These are phyloP conservation scores for Schizochytrium sp. DNA, from an alignment of 108 stramenopile species.

Conservation along the genomic window DNA sequence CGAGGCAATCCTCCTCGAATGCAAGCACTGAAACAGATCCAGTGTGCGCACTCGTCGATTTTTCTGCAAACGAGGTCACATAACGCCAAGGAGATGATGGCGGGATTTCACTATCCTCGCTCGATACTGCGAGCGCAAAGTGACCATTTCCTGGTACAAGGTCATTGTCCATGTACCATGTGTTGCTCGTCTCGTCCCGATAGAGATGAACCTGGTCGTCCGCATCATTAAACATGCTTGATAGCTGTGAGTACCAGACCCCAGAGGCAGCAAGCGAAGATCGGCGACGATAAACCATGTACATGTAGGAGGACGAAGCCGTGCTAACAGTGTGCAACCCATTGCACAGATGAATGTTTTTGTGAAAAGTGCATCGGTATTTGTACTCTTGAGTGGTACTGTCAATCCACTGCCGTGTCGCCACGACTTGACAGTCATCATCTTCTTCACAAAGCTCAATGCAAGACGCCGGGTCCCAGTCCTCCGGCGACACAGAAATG, in stretches of 20 bases:
- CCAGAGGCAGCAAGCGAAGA: too few relatives aligned
- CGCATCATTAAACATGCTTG: neutral
- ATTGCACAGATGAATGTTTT: neutral
- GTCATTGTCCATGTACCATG: conserved; percentile 8
- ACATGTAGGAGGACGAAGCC: neutral
- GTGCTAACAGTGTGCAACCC: neutral
- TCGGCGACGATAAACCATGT: neutral
- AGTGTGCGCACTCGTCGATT: neutral
- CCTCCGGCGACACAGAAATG: neutral
- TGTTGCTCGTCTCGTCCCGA: neutral
- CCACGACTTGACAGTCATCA: neutral
- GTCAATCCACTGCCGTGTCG: neutral
- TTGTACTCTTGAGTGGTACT: neutral
- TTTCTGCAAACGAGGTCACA: neutral
- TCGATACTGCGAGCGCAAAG: neutral
- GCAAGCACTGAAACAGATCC: neutral
- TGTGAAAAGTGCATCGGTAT: neutral
- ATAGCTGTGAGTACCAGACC: neutral
- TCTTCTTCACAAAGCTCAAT: neutral
- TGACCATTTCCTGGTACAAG: neutral
- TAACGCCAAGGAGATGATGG: neutral
- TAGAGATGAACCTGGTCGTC: neutral
- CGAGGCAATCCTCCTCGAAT: neutral
- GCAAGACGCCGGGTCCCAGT: neutral
- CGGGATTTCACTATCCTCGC: neutral